Base-by-base conservation (phyloP, 2,329 filamentous ascomycete species). In the Chrysoporthe cubensis region DNA sequence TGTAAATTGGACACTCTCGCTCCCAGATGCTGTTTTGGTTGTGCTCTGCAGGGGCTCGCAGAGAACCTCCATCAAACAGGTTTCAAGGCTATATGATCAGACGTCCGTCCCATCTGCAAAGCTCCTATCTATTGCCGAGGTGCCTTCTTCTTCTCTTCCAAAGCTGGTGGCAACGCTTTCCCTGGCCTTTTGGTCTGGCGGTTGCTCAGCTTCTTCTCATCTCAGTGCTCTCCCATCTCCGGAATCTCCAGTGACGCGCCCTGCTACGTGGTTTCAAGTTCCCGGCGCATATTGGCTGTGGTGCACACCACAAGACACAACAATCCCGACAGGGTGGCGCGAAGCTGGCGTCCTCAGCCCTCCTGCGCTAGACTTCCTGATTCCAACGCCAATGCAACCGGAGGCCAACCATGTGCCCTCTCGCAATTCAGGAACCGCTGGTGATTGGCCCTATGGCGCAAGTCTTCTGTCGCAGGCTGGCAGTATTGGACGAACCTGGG, bases 1-100 rank as follows among this genome's bases (percentile, higher is more conserved):
- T 54, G 26, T 46, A 62, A 62, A 62, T 61, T 61, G 42, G 58
- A 62, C 32, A 21, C 44, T 60, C 57, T 60, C 40, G n/a, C 40
- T 60, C 57, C 54, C 32, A 57, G 54, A n/a, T 57, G 8, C 54
- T 57, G 54, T 57, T 57, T 57, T 57, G 32, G 34, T 13, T 21
- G 32, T 57, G 32, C 18, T 37, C 54, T 18, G 34, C 54, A 57
- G 54, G 54, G 34, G 54, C 13, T 11, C 18, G 44, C 18, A 40
- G 18, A 57, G 18, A 57, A n/a, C 32, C n/a, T 40, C 40, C 54
- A 40, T 57, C 54, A 37, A 57, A 57, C 54, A 57, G 34, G 54
- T 57, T 40, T 57, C 54, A 57, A 57, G 16, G 32, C 34, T 37
- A 40, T 57, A 57, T 37, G 14, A 57, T 40, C 54, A 57, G 7